Conservation (phyloP, 192 early-diverging fungal species). For the Backusella tuberculispora region DNA sequence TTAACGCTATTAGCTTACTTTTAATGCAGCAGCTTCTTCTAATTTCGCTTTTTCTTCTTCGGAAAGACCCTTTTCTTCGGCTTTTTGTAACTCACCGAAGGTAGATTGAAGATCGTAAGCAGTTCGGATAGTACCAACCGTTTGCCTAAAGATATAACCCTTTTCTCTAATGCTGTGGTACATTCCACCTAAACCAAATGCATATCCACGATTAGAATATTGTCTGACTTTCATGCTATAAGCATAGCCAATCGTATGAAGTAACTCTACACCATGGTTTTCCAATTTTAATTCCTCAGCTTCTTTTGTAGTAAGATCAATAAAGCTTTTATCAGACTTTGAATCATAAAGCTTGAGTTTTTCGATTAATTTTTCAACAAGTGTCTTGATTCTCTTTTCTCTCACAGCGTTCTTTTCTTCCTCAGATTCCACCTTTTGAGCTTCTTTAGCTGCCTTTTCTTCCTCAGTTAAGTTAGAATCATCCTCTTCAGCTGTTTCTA, state of each 20-base stretch:
- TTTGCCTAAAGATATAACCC: slow-evolving; percentile 89
- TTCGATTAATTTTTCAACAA: slow-evolving; percentile 71
- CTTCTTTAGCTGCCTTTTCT: slow-evolving; percentile 62
- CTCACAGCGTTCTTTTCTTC: slow-evolving; percentile 61
- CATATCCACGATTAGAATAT: slow-evolving; percentile 68
- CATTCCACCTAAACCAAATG: slow-evolving; percentile 73
- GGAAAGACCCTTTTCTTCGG: slow-evolving; percentile 83
- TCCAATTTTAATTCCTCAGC: slow-evolving; percentile 89
- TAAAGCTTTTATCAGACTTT: slow-evolving; percentile 61
- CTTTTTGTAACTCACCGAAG: slow-evolving; percentile 87
- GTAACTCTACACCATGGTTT: slow-evolving; percentile 89
- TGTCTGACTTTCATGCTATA: slow-evolving; percentile 91
- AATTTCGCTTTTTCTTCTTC: slow-evolving; percentile 66
- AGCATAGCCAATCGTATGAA: slow-evolving; percentile 92
- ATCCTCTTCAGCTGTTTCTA: slow-evolving; percentile 65
- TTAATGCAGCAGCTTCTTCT: slow-evolving; percentile 70
- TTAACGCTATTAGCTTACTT: slow-evolving; percentile 32
- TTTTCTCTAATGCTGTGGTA: slow-evolving; percentile 83
- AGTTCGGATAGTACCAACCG: slow-evolving; percentile 88
- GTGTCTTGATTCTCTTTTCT: slow-evolving; percentile 68
- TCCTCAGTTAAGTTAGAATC: slow-evolving; percentile 47
- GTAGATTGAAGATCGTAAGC: slow-evolving; percentile 93
- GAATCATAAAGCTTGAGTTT: slow-evolving; percentile 82
- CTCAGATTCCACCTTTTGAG: slow-evolving; percentile 57
- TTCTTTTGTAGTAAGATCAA: slow-evolving; percentile 72